Conservation (phyloP, 208 protist species). For the Pavlovales sp. region DNA sequence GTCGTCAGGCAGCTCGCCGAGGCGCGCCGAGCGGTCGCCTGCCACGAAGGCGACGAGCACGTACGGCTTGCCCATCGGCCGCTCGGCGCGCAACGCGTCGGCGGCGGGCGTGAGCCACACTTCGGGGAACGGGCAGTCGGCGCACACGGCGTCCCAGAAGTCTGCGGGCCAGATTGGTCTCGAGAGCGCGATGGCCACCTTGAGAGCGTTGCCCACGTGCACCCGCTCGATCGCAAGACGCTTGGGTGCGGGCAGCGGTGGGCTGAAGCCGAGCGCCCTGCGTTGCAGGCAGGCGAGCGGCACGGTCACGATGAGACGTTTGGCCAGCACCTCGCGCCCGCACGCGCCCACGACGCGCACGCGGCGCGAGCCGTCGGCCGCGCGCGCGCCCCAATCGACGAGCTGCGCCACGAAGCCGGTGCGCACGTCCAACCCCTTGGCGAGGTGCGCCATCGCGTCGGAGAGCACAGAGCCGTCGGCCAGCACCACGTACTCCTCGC, state of each 20-base stretch:
- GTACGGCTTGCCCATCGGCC: too few relatives aligned
- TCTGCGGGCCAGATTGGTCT: constrained; percentile 31
- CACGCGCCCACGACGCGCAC: background rate
- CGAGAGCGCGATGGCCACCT: constrained; percentile 11
- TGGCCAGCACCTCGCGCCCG: background rate
- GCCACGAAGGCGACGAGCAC: constrained; percentile 24
- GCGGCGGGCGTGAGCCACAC: constrained; percentile 39
- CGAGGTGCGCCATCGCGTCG: constrained; percentile 20
- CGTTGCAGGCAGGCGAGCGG: background rate
- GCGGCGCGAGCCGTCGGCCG: background rate
- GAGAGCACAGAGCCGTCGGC: background rate
- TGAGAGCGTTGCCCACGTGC: constrained; percentile 28
- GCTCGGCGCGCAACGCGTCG: background rate
- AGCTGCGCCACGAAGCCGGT: background rate
- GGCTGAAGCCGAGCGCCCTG: background rate
- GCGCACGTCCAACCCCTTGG: background rate
- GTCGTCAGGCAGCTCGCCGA: constrained; percentile 8
- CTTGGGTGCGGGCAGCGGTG: constrained; percentile 14
- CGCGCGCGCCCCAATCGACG: background rate
- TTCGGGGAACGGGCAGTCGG: constrained; percentile 45
- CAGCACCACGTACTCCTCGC: constrained; percentile 47
- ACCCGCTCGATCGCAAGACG: background rate
- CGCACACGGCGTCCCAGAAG: constrained; percentile 44
- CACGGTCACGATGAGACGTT: background rate
- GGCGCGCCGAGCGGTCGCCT: constrained; percentile 8